Conservation (phyloP, 2,329 filamentous ascomycete genomes). For the Aspergillus piperis region DNA sequence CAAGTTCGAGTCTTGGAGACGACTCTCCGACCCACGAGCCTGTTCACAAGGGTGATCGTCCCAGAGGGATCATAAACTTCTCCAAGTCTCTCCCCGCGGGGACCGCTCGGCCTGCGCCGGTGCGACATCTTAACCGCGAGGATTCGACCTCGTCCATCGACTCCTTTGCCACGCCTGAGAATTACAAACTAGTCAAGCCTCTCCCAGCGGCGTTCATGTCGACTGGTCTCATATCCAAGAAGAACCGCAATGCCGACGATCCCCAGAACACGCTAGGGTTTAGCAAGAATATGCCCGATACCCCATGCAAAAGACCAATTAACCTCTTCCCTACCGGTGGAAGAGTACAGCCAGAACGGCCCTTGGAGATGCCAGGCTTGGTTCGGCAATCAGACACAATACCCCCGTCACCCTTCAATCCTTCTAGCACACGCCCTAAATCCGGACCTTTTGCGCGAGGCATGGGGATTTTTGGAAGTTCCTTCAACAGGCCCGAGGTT, state of each 20-base stretch:
- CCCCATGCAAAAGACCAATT: constrained; percentile 86
- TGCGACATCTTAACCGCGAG: constrained; percentile 49
- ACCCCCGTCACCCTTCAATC: constrained; percentile 79
- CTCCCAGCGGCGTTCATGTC: constrained; percentile 87
- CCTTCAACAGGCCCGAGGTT: constrained; percentile 50
- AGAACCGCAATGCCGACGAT: constrained; percentile 79
- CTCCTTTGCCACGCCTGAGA: constrained; percentile 71
- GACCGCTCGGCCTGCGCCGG: constrained; percentile 53
- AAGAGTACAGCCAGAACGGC: constrained; percentile 58
- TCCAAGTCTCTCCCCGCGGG: constrained; percentile 75
- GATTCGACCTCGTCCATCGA: constrained; percentile 52
- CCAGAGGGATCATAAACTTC: constrained; percentile 60
- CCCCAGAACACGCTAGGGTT: constrained; percentile 52
- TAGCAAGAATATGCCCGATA: constrained; percentile 80
- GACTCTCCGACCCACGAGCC: constrained; percentile 69
- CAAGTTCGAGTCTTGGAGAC: constrained; percentile 73
- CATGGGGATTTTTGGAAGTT: constrained; percentile 63
- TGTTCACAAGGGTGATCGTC: constrained; percentile 55
- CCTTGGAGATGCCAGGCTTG: constrained; percentile 62
- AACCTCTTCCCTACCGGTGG: constrained; percentile 66
- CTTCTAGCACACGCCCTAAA: constrained; percentile 61
- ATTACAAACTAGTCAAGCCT: constrained; percentile 75
- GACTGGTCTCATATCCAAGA: constrained; percentile 91
- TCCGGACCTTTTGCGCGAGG: constrained; percentile 68
- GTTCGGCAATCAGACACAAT: constrained; percentile 73